phyloP scores from a whole-genome alignment of 2,329 filamentous ascomycete genomes.

The Trichophyton equinum region DNA sequence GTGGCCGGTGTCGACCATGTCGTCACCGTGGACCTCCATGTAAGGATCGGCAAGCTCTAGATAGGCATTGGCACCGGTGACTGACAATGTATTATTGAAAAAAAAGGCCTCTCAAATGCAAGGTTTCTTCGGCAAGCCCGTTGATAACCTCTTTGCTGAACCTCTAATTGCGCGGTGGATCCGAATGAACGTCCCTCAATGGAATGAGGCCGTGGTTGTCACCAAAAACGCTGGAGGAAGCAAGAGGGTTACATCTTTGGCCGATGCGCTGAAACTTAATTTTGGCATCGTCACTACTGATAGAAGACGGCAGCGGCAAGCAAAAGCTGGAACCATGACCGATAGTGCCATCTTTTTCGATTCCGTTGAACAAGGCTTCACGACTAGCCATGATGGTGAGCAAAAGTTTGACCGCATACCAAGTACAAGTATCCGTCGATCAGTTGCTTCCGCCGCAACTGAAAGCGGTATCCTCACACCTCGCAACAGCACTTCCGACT shows the following conservation, averaged over 20 bases:
- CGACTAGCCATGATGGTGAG: constrained; percentile 13
- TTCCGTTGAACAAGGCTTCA: constrained; percentile 37
- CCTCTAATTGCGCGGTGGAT: constrained; percentile 95
- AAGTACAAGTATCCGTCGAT: neutral
- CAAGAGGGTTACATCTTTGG: constrained; percentile 89
- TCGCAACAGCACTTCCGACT: neutral
- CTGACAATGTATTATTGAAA: neutral
- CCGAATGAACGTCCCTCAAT: constrained; percentile 70
- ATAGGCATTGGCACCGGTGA: neutral
- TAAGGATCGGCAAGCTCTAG: constrained; percentile 26
- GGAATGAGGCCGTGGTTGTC: constrained; percentile 83
- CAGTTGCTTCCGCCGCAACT: neutral
- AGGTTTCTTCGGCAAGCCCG: constrained; percentile 94
- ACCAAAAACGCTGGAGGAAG: constrained; percentile 97
- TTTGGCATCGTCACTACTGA: constrained; percentile 72
- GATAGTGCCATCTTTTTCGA: constrained; percentile 68
- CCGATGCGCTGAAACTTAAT: constrained; percentile 90
- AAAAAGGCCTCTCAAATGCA: constrained; percentile 82
- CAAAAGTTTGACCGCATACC: neutral
- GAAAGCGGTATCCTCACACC: neutral
- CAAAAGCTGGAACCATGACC: constrained; percentile 48
- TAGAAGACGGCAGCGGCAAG: constrained; percentile 40
- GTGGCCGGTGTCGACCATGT: constrained; percentile 95
- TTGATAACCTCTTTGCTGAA: constrained; percentile 94
- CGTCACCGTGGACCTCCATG: constrained; percentile 90